Evolutionary conservation across 768 basidiomycete genomes (phyloP).

Genomic region (Naganishia kalamii): DNA sequence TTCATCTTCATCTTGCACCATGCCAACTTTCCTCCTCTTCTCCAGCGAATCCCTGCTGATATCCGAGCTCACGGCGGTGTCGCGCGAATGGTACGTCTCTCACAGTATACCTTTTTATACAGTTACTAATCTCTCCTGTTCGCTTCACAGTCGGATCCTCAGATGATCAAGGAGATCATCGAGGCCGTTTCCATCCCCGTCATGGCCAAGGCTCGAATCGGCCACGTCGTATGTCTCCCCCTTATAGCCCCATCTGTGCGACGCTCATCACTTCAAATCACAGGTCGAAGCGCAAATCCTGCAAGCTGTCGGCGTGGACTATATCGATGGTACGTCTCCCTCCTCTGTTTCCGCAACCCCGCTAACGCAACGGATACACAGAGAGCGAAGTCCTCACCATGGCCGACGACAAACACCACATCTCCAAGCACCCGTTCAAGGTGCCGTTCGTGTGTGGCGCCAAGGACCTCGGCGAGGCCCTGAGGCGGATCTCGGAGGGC

Average conservation of each 20-base stretch:
- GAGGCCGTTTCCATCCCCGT: slow-evolving; percentile 93
- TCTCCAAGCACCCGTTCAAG: slow-evolving; percentile 93
- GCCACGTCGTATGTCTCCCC: slow-evolving; percentile 59
- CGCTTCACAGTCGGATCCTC: slow-evolving; percentile 68
- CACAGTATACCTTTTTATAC: background rate
- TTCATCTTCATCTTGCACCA: slow-evolving; percentile 38
- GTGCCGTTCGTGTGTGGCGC: slow-evolving; percentile 91
- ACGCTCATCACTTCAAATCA: background rate
- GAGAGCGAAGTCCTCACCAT: slow-evolving; percentile 72
- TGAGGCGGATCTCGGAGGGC: slow-evolving; percentile 92
- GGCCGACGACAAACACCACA: slow-evolving; percentile 84
- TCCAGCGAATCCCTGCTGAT: slow-evolving; percentile 76
- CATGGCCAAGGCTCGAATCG: slow-evolving; percentile 84
- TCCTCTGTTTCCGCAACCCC: background rate
- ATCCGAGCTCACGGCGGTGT: slow-evolving; percentile 89
- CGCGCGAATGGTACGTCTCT: slow-evolving; percentile 79
- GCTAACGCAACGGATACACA: background rate
- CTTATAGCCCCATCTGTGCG: background rate
- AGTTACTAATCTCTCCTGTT: background rate
- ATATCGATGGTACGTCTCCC: slow-evolving; percentile 48
- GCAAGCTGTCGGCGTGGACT: slow-evolving; percentile 89
- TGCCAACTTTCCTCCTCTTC: slow-evolving; percentile 37
- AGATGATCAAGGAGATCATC: slow-evolving; percentile 93
- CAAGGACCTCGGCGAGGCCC: slow-evolving; percentile 77
- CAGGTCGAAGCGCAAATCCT: slow-evolving; percentile 92